phyloP scores from a whole-genome alignment of 176 grass and related monocot species.

The Carex myosuroides region DNA sequence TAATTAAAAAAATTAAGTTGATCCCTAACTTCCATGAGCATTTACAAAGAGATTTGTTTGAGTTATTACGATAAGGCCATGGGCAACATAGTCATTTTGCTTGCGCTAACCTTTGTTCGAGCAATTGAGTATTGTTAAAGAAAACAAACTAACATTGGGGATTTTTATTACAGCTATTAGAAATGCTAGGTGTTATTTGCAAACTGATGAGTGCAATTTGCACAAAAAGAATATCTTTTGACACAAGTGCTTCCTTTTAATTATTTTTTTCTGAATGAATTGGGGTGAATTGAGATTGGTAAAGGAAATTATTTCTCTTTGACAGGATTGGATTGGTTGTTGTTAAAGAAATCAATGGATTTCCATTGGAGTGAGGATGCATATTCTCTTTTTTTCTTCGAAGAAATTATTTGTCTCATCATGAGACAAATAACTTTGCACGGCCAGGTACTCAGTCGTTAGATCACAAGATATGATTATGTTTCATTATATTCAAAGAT shows the following conservation, averaged over 20 bases:
- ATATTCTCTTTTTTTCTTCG: background rate
- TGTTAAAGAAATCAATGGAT: background rate
- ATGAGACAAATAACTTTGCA: background rate
- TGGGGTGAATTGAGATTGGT: background rate
- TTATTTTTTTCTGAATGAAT: background rate
- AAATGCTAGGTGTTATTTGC: background rate
- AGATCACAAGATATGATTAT: background rate
- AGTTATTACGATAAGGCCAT: background rate
- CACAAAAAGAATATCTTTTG: background rate
- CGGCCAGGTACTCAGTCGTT: background rate
- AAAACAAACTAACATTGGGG: background rate
- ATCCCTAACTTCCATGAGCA: background rate
- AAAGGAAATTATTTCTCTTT: background rate
- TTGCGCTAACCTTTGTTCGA: background rate
- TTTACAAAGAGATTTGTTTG: background rate
- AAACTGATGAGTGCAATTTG: background rate
- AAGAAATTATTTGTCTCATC: too few species aligned
- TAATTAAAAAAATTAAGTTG: background rate
- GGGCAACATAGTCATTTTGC: background rate
- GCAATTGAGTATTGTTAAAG: background rate
- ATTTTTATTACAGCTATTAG: background rate
- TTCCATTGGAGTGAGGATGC: background rate
- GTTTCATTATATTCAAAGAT: background rate
- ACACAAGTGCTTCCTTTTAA: background rate
- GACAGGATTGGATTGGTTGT: background rate